Evolutionary conservation across 345 rosid genomes (phyloP).

Genomic region (Alliaria petiolata): DNA sequence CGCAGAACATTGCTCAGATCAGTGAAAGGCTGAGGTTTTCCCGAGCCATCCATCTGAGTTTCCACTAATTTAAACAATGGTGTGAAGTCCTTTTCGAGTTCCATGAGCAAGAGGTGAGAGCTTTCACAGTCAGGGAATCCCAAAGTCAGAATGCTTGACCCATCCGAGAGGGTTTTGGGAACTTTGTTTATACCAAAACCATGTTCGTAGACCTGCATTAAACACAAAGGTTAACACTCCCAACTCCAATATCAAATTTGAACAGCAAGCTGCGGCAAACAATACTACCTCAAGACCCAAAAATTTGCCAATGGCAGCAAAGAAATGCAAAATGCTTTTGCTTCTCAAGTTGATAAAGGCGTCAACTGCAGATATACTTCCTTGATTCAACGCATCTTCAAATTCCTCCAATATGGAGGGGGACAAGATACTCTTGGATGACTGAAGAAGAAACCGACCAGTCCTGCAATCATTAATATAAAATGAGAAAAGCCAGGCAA

Average conservation of each 20-base stretch:
- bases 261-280: not conserved
- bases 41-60: slow-evolving; percentile 50
- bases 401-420: slow-evolving; percentile 56
- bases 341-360: slow-evolving; percentile 79
- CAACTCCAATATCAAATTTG: not conserved
- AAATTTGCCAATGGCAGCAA: slow-evolving; percentile 86
- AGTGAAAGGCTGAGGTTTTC: slow-evolving; percentile 45
- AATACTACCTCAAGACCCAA: slow-evolving; percentile 87
- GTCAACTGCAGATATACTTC: slow-evolving; percentile 70
- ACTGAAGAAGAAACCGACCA: slow-evolving; percentile 79
- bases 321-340: slow-evolving; percentile 81
- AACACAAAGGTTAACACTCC: not conserved
- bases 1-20: slow-evolving; percentile 61
- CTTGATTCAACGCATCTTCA: slow-evolving; percentile 95
- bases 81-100: slow-evolving; percentile 89
- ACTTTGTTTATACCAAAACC: slow-evolving; percentile 66
- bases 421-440: slow-evolving; percentile 61
- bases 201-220: slow-evolving; percentile 77
- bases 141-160: slow-evolving; percentile 61
- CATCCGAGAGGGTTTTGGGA: slow-evolving; percentile 61
- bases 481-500: not conserved
- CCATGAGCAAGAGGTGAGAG: slow-evolving; percentile 80
- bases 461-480: slow-evolving; percentile 50
- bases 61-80: slow-evolving; percentile 80
- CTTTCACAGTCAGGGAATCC: slow-evolving; percentile 90